phyloP scores from a whole-genome alignment of 306 rosid genomes.

The Castanea crenata region DNA sequence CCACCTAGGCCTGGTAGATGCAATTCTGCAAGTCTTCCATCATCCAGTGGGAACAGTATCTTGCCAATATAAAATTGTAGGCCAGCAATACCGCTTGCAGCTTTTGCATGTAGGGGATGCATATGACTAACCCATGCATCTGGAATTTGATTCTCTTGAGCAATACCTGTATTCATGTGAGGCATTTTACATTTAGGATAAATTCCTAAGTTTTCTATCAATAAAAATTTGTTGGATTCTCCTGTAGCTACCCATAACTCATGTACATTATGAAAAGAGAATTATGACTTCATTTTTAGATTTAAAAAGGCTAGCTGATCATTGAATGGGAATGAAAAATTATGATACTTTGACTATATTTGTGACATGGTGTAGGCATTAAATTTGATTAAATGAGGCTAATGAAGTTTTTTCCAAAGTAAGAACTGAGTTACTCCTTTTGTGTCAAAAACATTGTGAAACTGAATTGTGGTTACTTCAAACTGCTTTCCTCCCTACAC shows the following conservation, averaged over 20 bases:
- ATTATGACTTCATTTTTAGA: neutral
- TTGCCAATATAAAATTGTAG: slow-evolving; percentile 71
- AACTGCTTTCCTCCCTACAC: neutral
- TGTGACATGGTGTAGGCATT: neutral
- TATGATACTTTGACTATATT: neutral
- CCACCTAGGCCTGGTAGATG: slow-evolving; percentile 80
- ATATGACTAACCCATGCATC: slow-evolving; percentile 71
- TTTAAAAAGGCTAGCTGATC: neutral
- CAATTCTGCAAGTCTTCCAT: slow-evolving; percentile 84
- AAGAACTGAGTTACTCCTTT: neutral
- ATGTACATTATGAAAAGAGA: neutral
- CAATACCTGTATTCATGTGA: slow-evolving; percentile 45
- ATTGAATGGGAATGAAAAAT: neutral
- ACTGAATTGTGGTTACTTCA: neutral
- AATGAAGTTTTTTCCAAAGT: neutral
- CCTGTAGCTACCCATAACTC: neutral
- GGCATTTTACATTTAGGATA: neutral
- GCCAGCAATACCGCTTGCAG: slow-evolving; percentile 73
- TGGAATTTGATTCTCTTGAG: slow-evolving; percentile 38
- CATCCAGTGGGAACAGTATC: slow-evolving; percentile 60
- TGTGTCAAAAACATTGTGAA: too few species aligned
- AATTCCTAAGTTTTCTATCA: neutral
- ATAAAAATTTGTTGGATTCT: neutral
- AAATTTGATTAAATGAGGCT: neutral
- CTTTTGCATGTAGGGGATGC: slow-evolving; percentile 77